Percentiles rank a stretch among this genome's conserved stretches.
These are phyloP conservation scores for Epichloe sibirici DNA, from an alignment of 2,329 filamentous ascomycete species.

Conservation along the genomic window DNA sequence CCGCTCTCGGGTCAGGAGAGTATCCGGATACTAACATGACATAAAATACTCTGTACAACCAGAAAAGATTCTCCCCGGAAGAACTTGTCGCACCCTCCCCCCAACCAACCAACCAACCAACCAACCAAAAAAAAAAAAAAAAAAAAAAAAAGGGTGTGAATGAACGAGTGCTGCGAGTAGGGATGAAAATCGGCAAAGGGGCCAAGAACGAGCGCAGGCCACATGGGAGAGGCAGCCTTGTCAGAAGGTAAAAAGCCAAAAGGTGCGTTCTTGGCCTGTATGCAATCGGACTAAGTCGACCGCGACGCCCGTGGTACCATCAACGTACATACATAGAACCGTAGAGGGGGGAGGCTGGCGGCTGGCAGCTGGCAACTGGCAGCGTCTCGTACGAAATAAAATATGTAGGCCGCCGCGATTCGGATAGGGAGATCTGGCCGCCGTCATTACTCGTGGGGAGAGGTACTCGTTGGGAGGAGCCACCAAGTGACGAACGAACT, in stretches of 20 bases:
- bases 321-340: neutral
- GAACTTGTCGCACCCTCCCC: neutral
- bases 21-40: no score
- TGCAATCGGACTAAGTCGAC: neutral
- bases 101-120: no score
- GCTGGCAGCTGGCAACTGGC: neutral
- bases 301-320: no score
- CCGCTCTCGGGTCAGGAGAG: no score
- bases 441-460: neutral
- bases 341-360: no score
- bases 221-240: constrained; percentile 2
- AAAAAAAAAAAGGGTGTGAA: no score
- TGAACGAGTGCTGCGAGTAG: neutral
- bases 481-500: neutral
- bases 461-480: no score
- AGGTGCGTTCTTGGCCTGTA: neutral
- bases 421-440: constrained; percentile 2
- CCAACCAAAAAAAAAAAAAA: neutral
- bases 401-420: constrained; percentile 2
- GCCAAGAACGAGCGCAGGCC: neutral
- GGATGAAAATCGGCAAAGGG: neutral
- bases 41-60: no score
- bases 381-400: constrained; percentile 4
- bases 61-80: neutral
- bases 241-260: neutral